Base-by-base conservation (phyloP, 2,329 filamentous ascomycete genomes). In the Fusarium piperis region DNA sequence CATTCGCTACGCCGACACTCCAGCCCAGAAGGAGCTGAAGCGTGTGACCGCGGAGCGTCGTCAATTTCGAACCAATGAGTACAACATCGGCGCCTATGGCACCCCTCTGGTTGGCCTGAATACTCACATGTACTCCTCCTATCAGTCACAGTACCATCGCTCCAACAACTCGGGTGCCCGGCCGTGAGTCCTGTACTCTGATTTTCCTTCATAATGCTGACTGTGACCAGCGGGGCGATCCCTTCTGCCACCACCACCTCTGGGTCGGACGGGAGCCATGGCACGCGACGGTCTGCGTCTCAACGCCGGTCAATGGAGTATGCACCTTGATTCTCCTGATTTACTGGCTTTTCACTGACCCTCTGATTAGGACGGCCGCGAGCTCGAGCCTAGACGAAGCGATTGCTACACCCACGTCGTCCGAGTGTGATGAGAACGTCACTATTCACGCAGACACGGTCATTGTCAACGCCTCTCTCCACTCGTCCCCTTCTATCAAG, bases 1-100 rank as follows among this genome's bases (percentile, higher is more conserved):
- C 83, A 94, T 99, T 75, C 95, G 96, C 73, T 99, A 97, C 81
- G 95, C 97, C 70, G 96, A 99, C 79, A 99, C 96, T 38, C 94
- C 96, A 62, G 93, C 95, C 70, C 96, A 99, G 83, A 99, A 99
- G 86, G 91, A 96, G 79, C 88, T 99, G 75, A 99, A 99, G 88
- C 93, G 96, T 72, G 93, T 98, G 79, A 98, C 95, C 44, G 94
- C 96, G 33, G 94, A 97, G 80, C 94, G 95, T 64, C 94, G 96
- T 68, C 94, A 97, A 78, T 98, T 97, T 84, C 94, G 96, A 66
- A 96, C 95, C 65, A 96, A 96, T 64, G 96, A 98, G 85, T 98
- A 98, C 83, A 95, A 95, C 76, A 91, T 91, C 68, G 89, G 90
- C 65, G 90, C 90, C 46, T 92, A 92, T 74, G 90, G 90, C 67